Percentiles rank a stretch among this genome's conserved stretches.
These are phyloP conservation scores for Martiniozyma asiatica DNA, from an alignment of 1,139 yeast genomes.

Conservation along the genomic window DNA sequence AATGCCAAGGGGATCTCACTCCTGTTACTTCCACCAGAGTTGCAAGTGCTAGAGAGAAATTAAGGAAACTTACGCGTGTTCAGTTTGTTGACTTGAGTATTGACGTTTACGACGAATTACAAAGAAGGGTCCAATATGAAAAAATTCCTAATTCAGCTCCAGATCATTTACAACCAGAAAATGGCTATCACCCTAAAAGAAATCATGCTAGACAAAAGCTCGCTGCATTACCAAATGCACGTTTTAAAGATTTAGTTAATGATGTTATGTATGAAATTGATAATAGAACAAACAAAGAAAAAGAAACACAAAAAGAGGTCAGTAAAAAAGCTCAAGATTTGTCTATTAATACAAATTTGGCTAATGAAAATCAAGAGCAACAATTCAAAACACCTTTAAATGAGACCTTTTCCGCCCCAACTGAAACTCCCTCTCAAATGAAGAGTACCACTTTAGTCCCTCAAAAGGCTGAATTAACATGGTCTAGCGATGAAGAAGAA, in stretches of 20 bases:
- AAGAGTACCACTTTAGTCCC: slow-evolving; percentile 64
- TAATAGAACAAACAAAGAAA: slow-evolving; percentile 32
- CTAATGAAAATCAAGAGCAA: background rate
- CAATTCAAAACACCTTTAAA: slow-evolving; percentile 6
- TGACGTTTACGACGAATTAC: slow-evolving; percentile 85
- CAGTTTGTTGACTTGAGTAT: slow-evolving; percentile 85
- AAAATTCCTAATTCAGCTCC: slow-evolving; percentile 31
- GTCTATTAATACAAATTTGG: slow-evolving; percentile 2
- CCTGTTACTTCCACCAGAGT: slow-evolving; percentile 47
- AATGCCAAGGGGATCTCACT: slow-evolving; percentile 35
- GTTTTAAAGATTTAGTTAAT: slow-evolving; percentile 83
- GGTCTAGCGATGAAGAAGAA: slow-evolving; percentile 75
- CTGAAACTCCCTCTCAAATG: slow-evolving; percentile 23
- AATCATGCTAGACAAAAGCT: slow-evolving; percentile 93
- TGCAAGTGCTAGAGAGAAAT: slow-evolving; percentile 73
- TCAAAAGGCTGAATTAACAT: slow-evolving; percentile 62
- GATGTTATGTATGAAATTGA: slow-evolving; percentile 85
- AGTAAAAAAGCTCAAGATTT: background rate
- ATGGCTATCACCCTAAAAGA: slow-evolving; percentile 81
- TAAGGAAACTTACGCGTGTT: slow-evolving; percentile 65
- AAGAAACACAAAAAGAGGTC: background rate
- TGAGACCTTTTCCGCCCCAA: background rate
- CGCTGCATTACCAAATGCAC: slow-evolving; percentile 66
- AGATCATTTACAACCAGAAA: slow-evolving; percentile 54
- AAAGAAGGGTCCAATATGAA: slow-evolving; percentile 49